Percentiles rank a stretch among this genome's conserved stretches.
These are phyloP conservation scores for Tolypocladium album DNA, from an alignment of 2,329 filamentous ascomycete genomes.

Conservation along the genomic window DNA sequence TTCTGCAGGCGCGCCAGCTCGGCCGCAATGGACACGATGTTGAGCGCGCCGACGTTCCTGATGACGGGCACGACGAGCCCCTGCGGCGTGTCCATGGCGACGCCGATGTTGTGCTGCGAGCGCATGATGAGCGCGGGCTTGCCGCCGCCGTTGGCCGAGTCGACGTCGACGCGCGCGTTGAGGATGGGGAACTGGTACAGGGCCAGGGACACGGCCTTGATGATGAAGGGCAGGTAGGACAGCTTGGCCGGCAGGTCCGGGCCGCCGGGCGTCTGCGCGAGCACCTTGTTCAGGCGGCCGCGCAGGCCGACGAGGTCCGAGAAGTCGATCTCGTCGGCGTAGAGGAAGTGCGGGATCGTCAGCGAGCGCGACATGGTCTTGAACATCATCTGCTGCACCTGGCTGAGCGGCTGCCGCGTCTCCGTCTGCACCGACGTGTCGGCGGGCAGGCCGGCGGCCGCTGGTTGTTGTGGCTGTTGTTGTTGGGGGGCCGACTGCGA, in stretches of 20 bases:
- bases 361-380: slow-evolving; percentile 92
- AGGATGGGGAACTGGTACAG: slow-evolving; percentile 74
- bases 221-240: slow-evolving; percentile 86
- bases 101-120: slow-evolving; percentile 83
- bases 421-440: slow-evolving; percentile 48
- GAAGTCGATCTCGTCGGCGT: slow-evolving; percentile 82
- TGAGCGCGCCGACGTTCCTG: slow-evolving; percentile 67
- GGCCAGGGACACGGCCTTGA: slow-evolving; percentile 87
- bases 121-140: slow-evolving; percentile 73
- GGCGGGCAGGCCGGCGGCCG: background rate
- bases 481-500: slow-evolving; percentile 3
- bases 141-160: slow-evolving; percentile 31
- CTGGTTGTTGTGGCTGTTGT: background rate
- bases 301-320: slow-evolving; percentile 64
- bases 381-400: slow-evolving; percentile 88
- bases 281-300: slow-evolving; percentile 58
- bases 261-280: slow-evolving; percentile 32
- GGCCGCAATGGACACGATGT: slow-evolving; percentile 65
- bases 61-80: slow-evolving; percentile 90
- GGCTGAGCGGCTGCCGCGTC: slow-evolving; percentile 58
- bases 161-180: slow-evolving; percentile 70
- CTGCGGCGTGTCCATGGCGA: slow-evolving; percentile 86
- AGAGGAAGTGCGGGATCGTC: slow-evolving; percentile 88
- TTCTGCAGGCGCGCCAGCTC: slow-evolving; percentile 66
- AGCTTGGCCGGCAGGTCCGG: slow-evolving; percentile 48